Conservation (phyloP, 2,329 filamentous ascomycete species). For the Botryotinia narcissicola region DNA sequence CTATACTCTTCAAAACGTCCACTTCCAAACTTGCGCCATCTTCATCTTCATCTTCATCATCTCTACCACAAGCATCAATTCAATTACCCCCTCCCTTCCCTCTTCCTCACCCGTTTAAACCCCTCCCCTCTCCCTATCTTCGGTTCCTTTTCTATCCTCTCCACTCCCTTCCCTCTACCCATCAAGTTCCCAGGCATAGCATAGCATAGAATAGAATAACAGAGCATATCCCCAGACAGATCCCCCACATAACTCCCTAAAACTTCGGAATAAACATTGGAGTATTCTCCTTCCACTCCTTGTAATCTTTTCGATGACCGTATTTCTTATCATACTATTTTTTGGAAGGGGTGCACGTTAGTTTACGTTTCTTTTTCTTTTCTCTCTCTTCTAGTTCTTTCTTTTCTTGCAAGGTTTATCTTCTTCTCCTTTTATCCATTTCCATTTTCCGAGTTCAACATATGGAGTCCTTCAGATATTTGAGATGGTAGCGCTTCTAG, state of each 20-base stretch:
- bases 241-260: conserved; percentile 29
- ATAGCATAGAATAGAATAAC: neutral
- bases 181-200: neutral
- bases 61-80: neutral
- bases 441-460: no score
- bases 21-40: neutral
- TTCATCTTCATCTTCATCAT: neutral
- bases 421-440: no score
- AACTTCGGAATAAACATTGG: conserved; percentile 64
- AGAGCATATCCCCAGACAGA: neutral
- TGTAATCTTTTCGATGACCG: conserved; percentile 62
- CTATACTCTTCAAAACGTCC: neutral
- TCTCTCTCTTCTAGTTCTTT: neutral
- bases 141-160: neutral
- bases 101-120: neutral
- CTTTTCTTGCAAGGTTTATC: neutral
- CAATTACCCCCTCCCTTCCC: neutral
- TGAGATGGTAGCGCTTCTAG: neutral
- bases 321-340: conserved; percentile 59
- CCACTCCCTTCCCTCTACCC: neutral
- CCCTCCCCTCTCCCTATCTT: neutral
- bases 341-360: neutral
- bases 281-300: conserved; percentile 65
- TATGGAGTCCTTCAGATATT: neutral
- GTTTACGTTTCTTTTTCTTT: neutral